These are phyloP conservation scores for Monosporascus sp. DNA, from an alignment of 2,329 filamentous ascomycete genomes.

Conservation along the genomic window DNA sequence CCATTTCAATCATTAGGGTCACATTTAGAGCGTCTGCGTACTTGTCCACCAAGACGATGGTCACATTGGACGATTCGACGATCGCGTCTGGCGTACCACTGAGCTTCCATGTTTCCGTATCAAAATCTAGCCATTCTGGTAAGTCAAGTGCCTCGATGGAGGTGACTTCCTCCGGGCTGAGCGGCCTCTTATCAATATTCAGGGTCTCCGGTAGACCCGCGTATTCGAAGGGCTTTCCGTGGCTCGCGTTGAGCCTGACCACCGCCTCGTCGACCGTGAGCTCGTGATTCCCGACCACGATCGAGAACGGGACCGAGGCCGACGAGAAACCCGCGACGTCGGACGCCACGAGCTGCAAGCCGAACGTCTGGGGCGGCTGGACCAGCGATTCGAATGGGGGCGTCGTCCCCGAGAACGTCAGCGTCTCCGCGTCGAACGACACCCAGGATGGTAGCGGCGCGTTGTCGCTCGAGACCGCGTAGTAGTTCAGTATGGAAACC, in stretches of 20 bases:
- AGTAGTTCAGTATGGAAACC: conserved; percentile 55
- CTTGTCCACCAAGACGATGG: conserved; percentile 54
- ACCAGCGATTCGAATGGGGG: conserved; percentile 60
- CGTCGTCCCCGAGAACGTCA: conserved; percentile 68
- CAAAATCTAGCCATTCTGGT: conserved; percentile 67
- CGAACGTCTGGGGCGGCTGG: conserved; percentile 67
- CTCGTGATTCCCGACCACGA: conserved; percentile 67
- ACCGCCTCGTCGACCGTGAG: conserved; percentile 57
- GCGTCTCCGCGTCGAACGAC: conserved; percentile 57
- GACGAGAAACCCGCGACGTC: conserved; percentile 75
- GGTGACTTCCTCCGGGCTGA: conserved; percentile 45
- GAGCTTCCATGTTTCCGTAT: conserved; percentile 57
- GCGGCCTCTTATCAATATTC: conserved; percentile 51
- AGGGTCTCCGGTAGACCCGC: conserved; percentile 46
- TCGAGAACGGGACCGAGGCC: conserved; percentile 59
- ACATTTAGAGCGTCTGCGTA: conserved; percentile 55
- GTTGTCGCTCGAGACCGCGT: conserved; percentile 70
- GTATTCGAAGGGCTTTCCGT: conserved; percentile 48
- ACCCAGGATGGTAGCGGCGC: conserved; percentile 86
- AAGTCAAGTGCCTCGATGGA: conserved; percentile 45
- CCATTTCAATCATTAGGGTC: conserved; percentile 36
- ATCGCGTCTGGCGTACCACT: conserved; percentile 59
- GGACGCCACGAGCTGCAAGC: conserved; percentile 69
- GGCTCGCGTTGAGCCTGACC: conserved; percentile 53
- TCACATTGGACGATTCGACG: conserved; percentile 57